These are phyloP conservation scores for Evernia prunastri DNA, from an alignment of 495 filamentous ascomycete genomes.

Conservation along the genomic window DNA sequence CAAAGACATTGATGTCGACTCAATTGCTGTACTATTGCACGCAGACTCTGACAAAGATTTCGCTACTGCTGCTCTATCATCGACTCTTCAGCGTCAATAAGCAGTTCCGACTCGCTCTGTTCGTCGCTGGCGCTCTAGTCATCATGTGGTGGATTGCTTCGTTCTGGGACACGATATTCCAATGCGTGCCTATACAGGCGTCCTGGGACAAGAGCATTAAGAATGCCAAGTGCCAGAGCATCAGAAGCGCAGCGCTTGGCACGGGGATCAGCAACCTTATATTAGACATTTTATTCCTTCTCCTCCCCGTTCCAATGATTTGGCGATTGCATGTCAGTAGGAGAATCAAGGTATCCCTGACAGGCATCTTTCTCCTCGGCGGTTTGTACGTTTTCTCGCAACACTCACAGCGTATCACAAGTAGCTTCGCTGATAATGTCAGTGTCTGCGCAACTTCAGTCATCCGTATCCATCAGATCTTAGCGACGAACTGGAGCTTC, in stretches of 20 bases:
- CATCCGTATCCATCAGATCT: conserved; percentile 51
- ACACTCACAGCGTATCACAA: not conserved
- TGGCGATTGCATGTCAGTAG: conserved; percentile 39
- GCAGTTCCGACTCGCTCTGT: conserved; percentile 32
- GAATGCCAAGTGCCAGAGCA: conserved; percentile 34
- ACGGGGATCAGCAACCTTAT: conserved; percentile 41
- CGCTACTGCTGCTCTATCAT: conserved; percentile 43
- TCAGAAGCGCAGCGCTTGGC: conserved; percentile 35
- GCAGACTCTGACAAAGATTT: conserved; percentile 39
- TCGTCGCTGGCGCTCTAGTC: conserved; percentile 34
- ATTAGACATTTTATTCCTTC: conserved; percentile 41
- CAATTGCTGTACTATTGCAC: conserved; percentile 41
- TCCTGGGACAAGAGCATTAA: conserved; percentile 40
- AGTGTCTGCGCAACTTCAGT: conserved; percentile 43
- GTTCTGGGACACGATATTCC: conserved; percentile 37
- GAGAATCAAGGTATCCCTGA: conserved; percentile 44
- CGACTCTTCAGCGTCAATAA: conserved; percentile 37
- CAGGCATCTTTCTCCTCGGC: conserved; percentile 44
- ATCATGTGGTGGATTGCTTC: conserved; percentile 34
- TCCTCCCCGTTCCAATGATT: conserved; percentile 41
- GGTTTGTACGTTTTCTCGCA: conserved; percentile 32
- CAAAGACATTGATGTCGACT: conserved; percentile 42
- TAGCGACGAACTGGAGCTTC: conserved; percentile 39
- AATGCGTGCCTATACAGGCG: conserved; percentile 37
- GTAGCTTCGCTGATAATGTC: conserved; percentile 11